Evolutionary conservation across 164 flowering plant genomes (phyloP).

Genomic region (Vitis cinerea): DNA sequence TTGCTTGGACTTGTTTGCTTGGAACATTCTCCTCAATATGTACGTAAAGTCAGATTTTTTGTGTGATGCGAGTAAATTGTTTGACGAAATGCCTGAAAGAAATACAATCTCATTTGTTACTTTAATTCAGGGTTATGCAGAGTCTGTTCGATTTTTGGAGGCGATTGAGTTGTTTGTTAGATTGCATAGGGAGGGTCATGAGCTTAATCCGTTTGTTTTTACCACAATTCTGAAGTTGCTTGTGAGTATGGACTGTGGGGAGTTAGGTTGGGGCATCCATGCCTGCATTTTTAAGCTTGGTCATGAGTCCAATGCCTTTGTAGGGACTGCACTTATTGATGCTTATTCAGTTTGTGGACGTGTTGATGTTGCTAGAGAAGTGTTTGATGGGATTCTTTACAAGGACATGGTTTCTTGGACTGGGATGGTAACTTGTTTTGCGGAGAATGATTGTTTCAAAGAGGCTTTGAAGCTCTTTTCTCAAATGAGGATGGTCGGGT

Average conservation of each 20-base stretch:
- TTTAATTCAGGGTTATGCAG: constrained; percentile 56
- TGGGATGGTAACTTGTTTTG: constrained; percentile 71
- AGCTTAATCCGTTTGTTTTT: constrained; percentile 71
- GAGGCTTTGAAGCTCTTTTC: constrained; percentile 59
- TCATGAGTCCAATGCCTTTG: constrained; percentile 58
- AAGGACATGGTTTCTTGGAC: constrained; percentile 94
- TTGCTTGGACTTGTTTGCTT: constrained; percentile 66
- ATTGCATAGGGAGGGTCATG: constrained; percentile 66
- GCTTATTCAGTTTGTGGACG: constrained; percentile 59
- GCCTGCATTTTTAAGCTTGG: constrained; percentile 65
- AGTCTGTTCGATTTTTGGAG: constrained; percentile 25
- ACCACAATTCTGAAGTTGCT: constrained; percentile 68
- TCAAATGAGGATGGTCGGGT: constrained; percentile 56
- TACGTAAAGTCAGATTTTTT: constrained; percentile 45
- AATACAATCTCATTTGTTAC: constrained; percentile 77
- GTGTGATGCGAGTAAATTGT: constrained; percentile 48
- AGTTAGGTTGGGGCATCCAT: constrained; percentile 46
- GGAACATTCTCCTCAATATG: constrained; percentile 59
- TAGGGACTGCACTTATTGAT: constrained; percentile 78
- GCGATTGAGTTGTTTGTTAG: constrained; percentile 47
- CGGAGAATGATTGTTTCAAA: constrained; percentile 58
- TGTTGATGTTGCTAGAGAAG: constrained; percentile 47
- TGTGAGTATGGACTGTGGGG: constrained; percentile 55
- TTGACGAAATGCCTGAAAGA: constrained; percentile 71
- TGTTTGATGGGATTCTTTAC: constrained; percentile 54